Percentiles rank a stretch among this genome's conserved stretches.
These are phyloP conservation scores for Verticillium alfalfae DNA, from an alignment of 2,329 filamentous ascomycete genomes.

Conservation along the genomic window DNA sequence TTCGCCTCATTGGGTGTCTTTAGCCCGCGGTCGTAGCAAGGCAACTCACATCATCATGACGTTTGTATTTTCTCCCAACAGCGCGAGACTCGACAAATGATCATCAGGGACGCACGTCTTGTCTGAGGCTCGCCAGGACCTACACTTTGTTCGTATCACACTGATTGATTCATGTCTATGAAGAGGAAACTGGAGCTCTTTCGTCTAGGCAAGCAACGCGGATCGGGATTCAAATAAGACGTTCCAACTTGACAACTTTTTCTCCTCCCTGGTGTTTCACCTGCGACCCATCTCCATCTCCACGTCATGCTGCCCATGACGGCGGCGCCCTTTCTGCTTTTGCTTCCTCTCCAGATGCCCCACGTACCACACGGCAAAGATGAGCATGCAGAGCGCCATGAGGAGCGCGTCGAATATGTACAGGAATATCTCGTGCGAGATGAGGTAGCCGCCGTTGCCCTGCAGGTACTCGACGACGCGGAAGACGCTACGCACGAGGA, in stretches of 20 bases:
- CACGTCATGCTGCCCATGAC: not conserved
- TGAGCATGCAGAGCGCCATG: slow-evolving; percentile 45
- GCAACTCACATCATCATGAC: no score
- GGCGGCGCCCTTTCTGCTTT: not conserved
- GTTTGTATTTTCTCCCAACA: no score
- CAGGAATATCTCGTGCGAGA: slow-evolving; percentile 55
- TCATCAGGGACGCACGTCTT: no score
- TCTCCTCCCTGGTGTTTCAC: not conserved
- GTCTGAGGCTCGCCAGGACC: no score
- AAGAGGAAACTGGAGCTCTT: no score
- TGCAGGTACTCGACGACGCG: slow-evolving; percentile 53
- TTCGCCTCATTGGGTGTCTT: no score
- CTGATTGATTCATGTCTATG: no score
- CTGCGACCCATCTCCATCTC: not conserved
- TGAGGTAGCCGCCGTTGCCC: slow-evolving; percentile 33
- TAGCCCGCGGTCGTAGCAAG: no score
- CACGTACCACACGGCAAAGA: slow-evolving; percentile 3
- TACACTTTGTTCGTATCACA: no score
- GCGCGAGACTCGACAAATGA: no score
- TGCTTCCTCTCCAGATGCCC: not conserved
- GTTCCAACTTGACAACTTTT: not conserved
- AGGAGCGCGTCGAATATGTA: slow-evolving; percentile 50
- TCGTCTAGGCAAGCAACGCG: no score
- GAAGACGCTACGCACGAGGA: slow-evolving; percentile 50
- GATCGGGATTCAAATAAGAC: not conserved